These are phyloP conservation scores for Epichloe sp. DNA, from an alignment of 2,329 filamentous ascomycete species.

Conservation along the genomic window DNA sequence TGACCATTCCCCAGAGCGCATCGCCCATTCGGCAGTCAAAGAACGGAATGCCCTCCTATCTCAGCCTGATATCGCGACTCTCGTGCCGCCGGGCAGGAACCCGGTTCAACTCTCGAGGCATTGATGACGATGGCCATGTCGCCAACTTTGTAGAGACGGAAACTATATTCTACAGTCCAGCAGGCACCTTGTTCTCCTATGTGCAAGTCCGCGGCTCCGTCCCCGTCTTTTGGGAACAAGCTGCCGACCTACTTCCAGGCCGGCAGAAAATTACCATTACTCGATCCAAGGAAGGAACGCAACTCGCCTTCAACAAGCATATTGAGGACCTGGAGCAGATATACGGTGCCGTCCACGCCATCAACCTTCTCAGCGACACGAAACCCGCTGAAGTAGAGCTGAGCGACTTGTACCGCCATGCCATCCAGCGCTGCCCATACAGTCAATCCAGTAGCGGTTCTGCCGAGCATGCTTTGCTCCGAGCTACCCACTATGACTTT, in stretches of 20 bases:
- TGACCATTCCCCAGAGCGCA: conserved; percentile 66
- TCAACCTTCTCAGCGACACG: conserved; percentile 84
- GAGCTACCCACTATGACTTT: conserved; percentile 86
- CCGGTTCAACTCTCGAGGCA: conserved; percentile 90
- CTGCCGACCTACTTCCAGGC: conserved; percentile 71
- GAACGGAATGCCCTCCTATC: conserved; percentile 63
- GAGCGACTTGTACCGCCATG: conserved; percentile 64
- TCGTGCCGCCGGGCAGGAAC: conserved; percentile 88
- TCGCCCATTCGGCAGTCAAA: conserved; percentile 54
- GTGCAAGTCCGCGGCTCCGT: conserved; percentile 86
- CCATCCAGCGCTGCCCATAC: conserved; percentile 62
- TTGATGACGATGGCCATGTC: conserved; percentile 94
- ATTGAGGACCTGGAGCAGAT: conserved; percentile 74
- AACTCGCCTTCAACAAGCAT: conserved; percentile 91
- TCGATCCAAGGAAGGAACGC: conserved; percentile 75
- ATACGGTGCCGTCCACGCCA: conserved; percentile 83
- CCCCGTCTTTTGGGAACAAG: conserved; percentile 94
- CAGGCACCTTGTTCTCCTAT: conserved; percentile 76
- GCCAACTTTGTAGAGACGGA: conserved; percentile 99
- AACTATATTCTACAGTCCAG: conserved; percentile 77
- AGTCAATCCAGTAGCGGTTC: conserved; percentile 43
- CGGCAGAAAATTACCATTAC: conserved; percentile 93
- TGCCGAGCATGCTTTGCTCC: conserved; percentile 59
- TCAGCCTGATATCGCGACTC: conserved; percentile 83
- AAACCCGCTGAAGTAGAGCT: conserved; percentile 81